phyloP scores from a whole-genome alignment of 768 basidiomycete genomes.

The Xerocomus potaroensis region DNA sequence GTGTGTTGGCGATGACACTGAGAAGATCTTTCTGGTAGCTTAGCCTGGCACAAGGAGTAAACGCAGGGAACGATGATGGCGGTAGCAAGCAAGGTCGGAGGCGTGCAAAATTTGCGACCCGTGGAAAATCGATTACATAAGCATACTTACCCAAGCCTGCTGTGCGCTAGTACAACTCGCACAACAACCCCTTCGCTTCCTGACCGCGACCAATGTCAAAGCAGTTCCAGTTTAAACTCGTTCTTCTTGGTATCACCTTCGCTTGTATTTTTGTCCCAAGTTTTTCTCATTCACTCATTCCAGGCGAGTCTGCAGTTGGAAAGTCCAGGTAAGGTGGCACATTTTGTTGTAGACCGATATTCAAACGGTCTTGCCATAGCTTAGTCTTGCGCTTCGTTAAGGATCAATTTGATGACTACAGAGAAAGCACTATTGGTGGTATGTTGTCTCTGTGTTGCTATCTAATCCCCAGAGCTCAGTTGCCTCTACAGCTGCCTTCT shows the following conservation, averaged over 20 bases:
- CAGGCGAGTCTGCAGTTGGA: conserved; percentile 96
- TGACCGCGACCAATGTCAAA: conserved; percentile 67
- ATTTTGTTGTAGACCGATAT: conserved; percentile 19
- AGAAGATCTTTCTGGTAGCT: conserved; percentile 25
- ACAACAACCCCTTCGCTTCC: conserved; percentile 16
- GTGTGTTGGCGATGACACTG: conserved; percentile 16
- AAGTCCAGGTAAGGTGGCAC: conserved; percentile 71
- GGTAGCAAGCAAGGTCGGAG: conserved; percentile 29
- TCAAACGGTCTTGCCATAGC: conserved; percentile 40
- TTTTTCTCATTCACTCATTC: conserved; percentile 9
- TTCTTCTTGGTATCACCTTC: conserved; percentile 69
- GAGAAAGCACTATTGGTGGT: conserved; percentile 94
- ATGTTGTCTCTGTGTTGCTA: conserved; percentile 2
- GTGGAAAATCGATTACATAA: conserved; percentile 29
- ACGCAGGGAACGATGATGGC: conserved; percentile 34
- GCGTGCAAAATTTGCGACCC: conserved; percentile 34
- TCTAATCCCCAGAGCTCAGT: conserved; percentile 12
- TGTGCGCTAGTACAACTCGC: neutral
- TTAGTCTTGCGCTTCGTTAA: conserved; percentile 95
- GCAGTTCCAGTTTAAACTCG: conserved; percentile 94
- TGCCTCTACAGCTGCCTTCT: conserved; percentile 73
- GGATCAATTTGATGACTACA: conserved; percentile 93
- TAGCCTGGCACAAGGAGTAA: conserved; percentile 21
- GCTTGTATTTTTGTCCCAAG: neutral
- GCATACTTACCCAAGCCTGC: too few relatives aligned